phyloP scores from a whole-genome alignment of 2,329 filamentous ascomycete genomes.

The Fusarium anthophilum region DNA sequence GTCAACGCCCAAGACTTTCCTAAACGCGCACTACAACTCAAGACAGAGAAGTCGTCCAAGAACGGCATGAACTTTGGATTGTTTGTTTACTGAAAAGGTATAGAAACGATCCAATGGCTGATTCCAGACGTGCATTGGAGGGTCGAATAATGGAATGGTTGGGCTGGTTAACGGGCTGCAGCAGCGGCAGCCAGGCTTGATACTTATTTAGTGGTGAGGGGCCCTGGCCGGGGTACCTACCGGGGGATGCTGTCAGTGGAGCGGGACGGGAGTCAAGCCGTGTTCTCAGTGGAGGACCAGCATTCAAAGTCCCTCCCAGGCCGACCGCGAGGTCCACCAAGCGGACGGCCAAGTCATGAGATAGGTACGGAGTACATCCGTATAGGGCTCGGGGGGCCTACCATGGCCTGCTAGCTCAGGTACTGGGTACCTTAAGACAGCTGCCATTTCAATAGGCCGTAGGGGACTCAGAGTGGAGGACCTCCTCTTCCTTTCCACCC shows the following conservation, averaged over 20 bases:
- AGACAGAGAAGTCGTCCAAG: neutral
- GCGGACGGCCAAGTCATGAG: constrained; percentile 15
- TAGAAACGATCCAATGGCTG: constrained; percentile 7
- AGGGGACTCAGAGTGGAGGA: constrained; percentile 21
- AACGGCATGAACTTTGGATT: neutral
- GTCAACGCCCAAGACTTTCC: constrained; percentile 12
- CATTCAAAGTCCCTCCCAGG: constrained; percentile 24
- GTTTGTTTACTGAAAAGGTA: constrained; percentile 2
- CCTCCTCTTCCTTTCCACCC: constrained; percentile 36
- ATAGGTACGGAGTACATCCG: constrained; percentile 28
- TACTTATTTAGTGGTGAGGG: constrained; percentile 21
- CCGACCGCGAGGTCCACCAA: constrained; percentile 26
- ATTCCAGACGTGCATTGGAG: neutral
- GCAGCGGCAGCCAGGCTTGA: constrained; percentile 16
- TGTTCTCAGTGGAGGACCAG: constrained; percentile 32
- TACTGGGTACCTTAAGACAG: constrained; percentile 18
- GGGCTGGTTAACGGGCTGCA: constrained; percentile 21
- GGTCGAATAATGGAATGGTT: constrained; percentile 19
- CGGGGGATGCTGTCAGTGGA: constrained; percentile 37
- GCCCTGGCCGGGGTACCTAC: constrained; percentile 3
- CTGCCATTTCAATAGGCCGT: constrained; percentile 17
- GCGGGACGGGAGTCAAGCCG: constrained; percentile 30
- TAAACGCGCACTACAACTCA: neutral
- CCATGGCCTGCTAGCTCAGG: neutral
- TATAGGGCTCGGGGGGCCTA: neutral